Evolutionary conservation across 495 filamentous ascomycete species (phyloP), one percentile per base, ranked within the genome.

Genomic region (Mycothermus thermophilus): DNA sequence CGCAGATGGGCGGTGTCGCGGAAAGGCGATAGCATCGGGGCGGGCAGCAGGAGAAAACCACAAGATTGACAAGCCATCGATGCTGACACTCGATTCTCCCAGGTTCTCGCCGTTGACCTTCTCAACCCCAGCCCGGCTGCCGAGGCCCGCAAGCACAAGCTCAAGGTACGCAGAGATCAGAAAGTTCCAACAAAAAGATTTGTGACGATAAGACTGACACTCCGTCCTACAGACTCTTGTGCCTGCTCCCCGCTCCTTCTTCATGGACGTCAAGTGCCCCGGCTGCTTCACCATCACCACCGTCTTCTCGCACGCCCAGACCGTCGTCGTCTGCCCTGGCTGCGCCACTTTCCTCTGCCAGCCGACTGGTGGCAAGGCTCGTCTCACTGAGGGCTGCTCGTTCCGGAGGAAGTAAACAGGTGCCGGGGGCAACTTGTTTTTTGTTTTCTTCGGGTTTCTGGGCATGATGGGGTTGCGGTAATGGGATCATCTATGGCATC

Each of bases 231-330:
- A 95, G 90, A 81, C 72, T 37, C 79, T 97, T 54, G 90, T 97
- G 55, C 90, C 90, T 51, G 78, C 75, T 40, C 90, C 90, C 44
- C 83, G 90, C 53, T 94, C 86, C 50, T 97, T 96, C 79, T 97
- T 97, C 77, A 97, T 97, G 90, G 90, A 97, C 54, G 90, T 97
- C 69, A 97, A 95, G 75, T 97, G 90, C 79, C 90, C 88, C 58
- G 90, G 90, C 56, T 97, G 90, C 80, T 97, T 97, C 80, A 94
- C 84, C 54, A 97, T 97, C 77, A 97, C 90, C 58, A 95, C 88
- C 62, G 90, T 97, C 64, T 97, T 94, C 81, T 95, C 88, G 40
- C 90, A 97, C 74, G 90, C 90, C 61, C 90, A 97, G 72, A 97
- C 90, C 57, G 90, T 97, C 61, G 90, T 97, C 64, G 88, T 94